Percentiles rank a stretch among this genome's conserved stretches.
Evolutionary conservation across 352 stramenopile genomes (phyloP).

Genomic region (Phytophthora kernoviae): DNA sequence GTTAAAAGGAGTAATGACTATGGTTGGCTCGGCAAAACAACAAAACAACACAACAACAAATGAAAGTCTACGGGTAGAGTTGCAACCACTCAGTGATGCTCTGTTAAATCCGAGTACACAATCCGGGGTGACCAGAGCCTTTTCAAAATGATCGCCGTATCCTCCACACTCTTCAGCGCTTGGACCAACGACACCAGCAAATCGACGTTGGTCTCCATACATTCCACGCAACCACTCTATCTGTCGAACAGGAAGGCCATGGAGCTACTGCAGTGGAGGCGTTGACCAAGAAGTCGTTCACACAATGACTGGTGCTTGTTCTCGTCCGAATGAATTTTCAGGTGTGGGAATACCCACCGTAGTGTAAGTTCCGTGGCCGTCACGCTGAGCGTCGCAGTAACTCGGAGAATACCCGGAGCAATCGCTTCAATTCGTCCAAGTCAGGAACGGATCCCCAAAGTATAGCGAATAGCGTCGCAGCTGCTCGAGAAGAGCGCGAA

Average conservation of each 20-base stretch:
- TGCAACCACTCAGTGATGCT: too few species aligned
- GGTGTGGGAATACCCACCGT: slow-evolving; percentile 12
- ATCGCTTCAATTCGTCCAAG: slow-evolving; percentile 15
- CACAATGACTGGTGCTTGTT: slow-evolving; percentile 1
- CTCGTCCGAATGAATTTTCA: neutral
- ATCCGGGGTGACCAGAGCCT: neutral
- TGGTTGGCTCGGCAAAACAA: too few species aligned
- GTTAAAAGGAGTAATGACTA: too few species aligned
- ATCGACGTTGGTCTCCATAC: slow-evolving; percentile 17
- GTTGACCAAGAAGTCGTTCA: slow-evolving; percentile 11
- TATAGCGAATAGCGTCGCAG: slow-evolving; percentile 24
- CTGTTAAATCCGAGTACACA: neutral
- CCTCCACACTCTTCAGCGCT: slow-evolving; percentile 8
- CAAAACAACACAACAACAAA: too few species aligned
- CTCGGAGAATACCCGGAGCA: slow-evolving; percentile 5
- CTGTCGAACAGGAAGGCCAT: slow-evolving; percentile 20
- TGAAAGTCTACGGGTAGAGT: too few species aligned
- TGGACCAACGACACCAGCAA: slow-evolving; percentile 10
- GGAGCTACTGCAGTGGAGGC: slow-evolving; percentile 11
- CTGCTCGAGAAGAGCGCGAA: slow-evolving; percentile 20
- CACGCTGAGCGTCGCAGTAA: slow-evolving; percentile 11
- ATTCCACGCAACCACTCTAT: slow-evolving; percentile 5
- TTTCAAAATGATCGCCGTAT: slow-evolving; percentile 1
- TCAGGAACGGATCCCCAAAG: slow-evolving; percentile 14
- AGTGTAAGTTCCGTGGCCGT: slow-evolving; percentile 20